A percentile compares a stretch with the other conserved stretches of the same genome.
phyloP scores from a whole-genome alignment of 306 rosid species.

The Sicyos baderoa region DNA sequence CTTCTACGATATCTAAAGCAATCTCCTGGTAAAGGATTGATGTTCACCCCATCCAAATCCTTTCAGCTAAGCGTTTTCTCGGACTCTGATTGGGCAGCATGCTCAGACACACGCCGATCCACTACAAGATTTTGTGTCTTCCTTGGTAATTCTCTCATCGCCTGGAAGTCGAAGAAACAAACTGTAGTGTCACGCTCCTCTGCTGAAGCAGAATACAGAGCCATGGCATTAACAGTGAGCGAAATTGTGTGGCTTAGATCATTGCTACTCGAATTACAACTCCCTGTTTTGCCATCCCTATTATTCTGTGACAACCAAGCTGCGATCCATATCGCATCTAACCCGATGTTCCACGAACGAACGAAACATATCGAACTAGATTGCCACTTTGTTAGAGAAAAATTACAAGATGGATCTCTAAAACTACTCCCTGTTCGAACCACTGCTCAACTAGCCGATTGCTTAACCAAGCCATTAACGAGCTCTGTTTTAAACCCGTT shows the following conservation, averaged over 20 bases:
- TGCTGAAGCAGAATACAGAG: too few relatives aligned
- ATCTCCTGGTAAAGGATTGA: not conserved
- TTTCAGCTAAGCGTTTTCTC: not conserved
- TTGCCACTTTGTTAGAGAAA: too few relatives aligned
- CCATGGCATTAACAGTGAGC: too few relatives aligned
- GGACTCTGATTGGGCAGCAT: not conserved
- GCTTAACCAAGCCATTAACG: too few relatives aligned
- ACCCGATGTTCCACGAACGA: not conserved
- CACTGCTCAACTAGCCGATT: too few relatives aligned
- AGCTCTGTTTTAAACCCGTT: too few relatives aligned
- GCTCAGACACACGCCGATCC: not conserved
- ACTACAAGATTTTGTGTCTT: not conserved
- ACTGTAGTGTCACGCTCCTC: too few relatives aligned
- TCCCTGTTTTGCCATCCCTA: rapidly evolving
- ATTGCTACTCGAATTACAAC: not conserved
- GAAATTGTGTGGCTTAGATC: not conserved
- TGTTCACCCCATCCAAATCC: not conserved
- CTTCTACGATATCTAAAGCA: not conserved
- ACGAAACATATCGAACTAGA: not conserved
- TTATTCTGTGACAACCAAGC: not conserved
- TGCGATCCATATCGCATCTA: rapidly evolving
- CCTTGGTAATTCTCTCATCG: not conserved
- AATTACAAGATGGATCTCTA: too few relatives aligned
- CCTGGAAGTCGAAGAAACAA: not conserved
- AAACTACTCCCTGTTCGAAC: too few relatives aligned